Evolutionary conservation across 208 protist species (phyloP), one percentile per base, ranked within the genome.

Genomic region (Trypanosoma platydactyli): DNA sequence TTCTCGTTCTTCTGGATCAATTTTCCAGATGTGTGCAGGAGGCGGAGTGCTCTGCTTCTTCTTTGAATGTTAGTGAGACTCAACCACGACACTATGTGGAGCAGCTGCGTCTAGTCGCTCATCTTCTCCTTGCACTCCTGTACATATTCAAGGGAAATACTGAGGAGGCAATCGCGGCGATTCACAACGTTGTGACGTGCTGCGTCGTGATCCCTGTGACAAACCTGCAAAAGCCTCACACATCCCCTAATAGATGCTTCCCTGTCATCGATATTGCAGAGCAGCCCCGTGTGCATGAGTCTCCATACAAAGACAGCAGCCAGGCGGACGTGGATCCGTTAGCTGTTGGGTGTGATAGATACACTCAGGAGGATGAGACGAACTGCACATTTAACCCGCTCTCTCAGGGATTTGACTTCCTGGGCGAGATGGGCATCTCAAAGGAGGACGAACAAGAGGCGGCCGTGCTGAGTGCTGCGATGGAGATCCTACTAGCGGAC

Each of bases 41-140:
- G 5, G 9, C 9, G 33, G 33, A 9, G 5, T 11, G 5, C 33
- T 38, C 5, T 38, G 33, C 33, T 9, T 11, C 33, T 38, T 11
- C 7, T 40, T 3, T 1, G 40, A 50, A 79, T 35, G 48, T 65
- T 18, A 63, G 41, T 25, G 27, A 72, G 13, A 35, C 33, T 7
- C 40, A 51, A 13, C 61, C 72, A 6, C 57, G 56, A 11, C 75
- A 80, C 42, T 69, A 61, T 16, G 51, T 77, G 1, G 75, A 64
- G 64, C 80, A 80, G 62, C 76, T 86, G 35, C 70, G 69, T 22
- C 49, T 77, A 11, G 41, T 72, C 3, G 76, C 69, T 13, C 76
- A 84, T 57, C 51, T 88, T 35, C 56, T 84, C 41, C 64, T 80
- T 42, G 50, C 70, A 15, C 53, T 87, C 25, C 64, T 87, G 18